A percentile compares a stretch with the other conserved stretches of the same genome.
Evolutionary conservation across 495 filamentous ascomycete species (phyloP).

Genomic region (Hypoxylon fuscum): DNA sequence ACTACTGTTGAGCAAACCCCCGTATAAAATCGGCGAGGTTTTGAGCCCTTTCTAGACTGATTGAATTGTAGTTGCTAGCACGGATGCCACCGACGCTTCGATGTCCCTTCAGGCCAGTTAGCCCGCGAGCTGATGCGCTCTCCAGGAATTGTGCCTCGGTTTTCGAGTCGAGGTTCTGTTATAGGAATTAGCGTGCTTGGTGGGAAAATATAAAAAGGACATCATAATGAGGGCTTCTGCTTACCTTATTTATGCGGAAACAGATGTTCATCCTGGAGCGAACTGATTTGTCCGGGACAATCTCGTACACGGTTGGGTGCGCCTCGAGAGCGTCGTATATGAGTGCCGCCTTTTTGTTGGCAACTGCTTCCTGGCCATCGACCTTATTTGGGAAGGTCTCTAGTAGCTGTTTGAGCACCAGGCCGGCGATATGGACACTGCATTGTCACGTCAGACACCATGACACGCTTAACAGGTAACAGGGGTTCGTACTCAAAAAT

Average conservation of each 20-base stretch:
- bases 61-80: slow-evolving; percentile 72
- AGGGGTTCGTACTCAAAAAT: slow-evolving; percentile 76
- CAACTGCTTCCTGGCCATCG: slow-evolving; percentile 72
- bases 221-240: slow-evolving; percentile 11
- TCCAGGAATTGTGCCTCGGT: slow-evolving; percentile 81
- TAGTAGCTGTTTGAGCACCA: slow-evolving; percentile 78
- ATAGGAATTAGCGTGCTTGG: slow-evolving; percentile 6
- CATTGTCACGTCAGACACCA: background rate
- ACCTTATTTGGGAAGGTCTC: slow-evolving; percentile 69
- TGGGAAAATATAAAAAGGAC: background rate
- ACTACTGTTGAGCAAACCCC: slow-evolving; percentile 58
- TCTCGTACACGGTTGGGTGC: slow-evolving; percentile 71
- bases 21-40: slow-evolving; percentile 67
- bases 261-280: slow-evolving; percentile 93
- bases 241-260: slow-evolving; percentile 72
- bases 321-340: slow-evolving; percentile 80
- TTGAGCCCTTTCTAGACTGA: slow-evolving; percentile 64
- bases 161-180: slow-evolving; percentile 62
- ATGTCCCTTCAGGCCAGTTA: slow-evolving; percentile 83
- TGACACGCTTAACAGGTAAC: background rate
- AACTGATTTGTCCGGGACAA: slow-evolving; percentile 76
- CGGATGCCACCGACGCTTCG: slow-evolving; percentile 79
- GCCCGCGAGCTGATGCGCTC: slow-evolving; percentile 67
- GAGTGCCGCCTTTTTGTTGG: slow-evolving; percentile 73
- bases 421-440: slow-evolving; percentile 83